These are phyloP conservation scores for Colletotrichum chlorophyti DNA, from an alignment of 2,329 filamentous ascomycete species.

Conservation along the genomic window DNA sequence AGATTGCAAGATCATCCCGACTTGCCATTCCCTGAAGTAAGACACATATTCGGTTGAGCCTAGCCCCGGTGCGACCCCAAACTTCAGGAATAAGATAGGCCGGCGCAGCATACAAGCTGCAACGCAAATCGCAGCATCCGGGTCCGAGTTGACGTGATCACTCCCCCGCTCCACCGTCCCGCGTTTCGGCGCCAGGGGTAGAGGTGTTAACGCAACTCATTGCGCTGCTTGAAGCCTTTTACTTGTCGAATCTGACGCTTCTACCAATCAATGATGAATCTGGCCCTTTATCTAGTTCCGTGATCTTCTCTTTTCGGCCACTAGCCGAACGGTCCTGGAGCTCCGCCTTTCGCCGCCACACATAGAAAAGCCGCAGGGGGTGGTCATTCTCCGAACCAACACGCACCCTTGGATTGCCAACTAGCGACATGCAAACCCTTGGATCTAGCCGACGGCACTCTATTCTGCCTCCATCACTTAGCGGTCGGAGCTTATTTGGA, in stretches of 20 bases:
- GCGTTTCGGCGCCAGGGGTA: neutral
- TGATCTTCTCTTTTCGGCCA: neutral
- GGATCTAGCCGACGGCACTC: neutral
- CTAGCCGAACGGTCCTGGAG: neutral
- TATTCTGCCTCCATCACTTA: neutral
- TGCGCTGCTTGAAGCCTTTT: neutral
- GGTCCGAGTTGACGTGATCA: slow-evolving; percentile 13
- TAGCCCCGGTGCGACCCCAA: too few relatives aligned
- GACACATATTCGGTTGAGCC: too few relatives aligned
- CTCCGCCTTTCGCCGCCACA: too few relatives aligned
- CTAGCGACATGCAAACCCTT: neutral
- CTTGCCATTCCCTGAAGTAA: too few relatives aligned
- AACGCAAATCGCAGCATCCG: slow-evolving; percentile 3
- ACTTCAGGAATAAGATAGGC: neutral
- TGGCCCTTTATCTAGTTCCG: too few relatives aligned
- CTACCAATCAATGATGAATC: slow-evolving; percentile 8
- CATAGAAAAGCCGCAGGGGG: too few relatives aligned
- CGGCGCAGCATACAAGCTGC: neutral
- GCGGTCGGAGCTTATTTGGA: too few relatives aligned
- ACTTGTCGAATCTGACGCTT: neutral
- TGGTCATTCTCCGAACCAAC: neutral
- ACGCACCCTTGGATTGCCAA: neutral
- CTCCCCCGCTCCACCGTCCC: slow-evolving; percentile 1
- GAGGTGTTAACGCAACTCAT: too few relatives aligned
- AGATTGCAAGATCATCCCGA: too few relatives aligned